Conservation (phyloP, 2,329 filamentous ascomycete genomes). For the Chrysosporium queenslandicum region DNA sequence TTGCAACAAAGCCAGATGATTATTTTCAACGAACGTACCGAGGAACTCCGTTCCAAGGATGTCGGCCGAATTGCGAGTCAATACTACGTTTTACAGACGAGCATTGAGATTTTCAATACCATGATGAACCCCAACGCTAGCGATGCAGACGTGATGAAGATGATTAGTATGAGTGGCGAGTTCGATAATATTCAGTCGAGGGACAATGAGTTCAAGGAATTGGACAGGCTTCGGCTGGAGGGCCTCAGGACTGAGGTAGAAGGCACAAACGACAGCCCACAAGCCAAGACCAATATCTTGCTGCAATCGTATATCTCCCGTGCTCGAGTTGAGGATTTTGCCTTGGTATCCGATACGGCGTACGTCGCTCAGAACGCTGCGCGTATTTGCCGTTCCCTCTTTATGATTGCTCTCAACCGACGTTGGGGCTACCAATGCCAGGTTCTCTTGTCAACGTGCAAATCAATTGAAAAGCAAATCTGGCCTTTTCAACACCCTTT, state of each 20-base stretch:
- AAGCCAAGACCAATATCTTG: conserved; percentile 91
- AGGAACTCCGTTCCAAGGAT: conserved; percentile 88
- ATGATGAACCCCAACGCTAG: conserved; percentile 81
- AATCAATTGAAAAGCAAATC: conserved; percentile 91
- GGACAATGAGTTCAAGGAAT: conserved; percentile 80
- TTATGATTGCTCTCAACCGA: conserved; percentile 93
- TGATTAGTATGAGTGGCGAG: conserved; percentile 96
- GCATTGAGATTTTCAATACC: conserved; percentile 89
- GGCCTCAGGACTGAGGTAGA: conserved; percentile 68
- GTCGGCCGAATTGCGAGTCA: conserved; percentile 94
- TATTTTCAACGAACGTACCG: conserved; percentile 90
- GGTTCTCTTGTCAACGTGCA: conserved; percentile 81
- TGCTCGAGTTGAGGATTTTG: conserved; percentile 83
- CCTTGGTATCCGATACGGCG: conserved; percentile 77
- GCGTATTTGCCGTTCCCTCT: conserved; percentile 85
- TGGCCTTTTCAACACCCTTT: conserved; percentile 95
- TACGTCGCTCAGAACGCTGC: conserved; percentile 95
- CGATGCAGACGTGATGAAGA: conserved; percentile 85
- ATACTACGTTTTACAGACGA: conserved; percentile 88
- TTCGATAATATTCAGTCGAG: conserved; percentile 94
- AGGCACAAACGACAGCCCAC: conserved; percentile 55
- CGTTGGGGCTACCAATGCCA: conserved; percentile 94
- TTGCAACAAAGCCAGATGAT: conserved; percentile 96
- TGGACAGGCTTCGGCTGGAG: conserved; percentile 62
- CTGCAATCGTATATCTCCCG: conserved; percentile 89